Percentiles rank a stretch among this genome's conserved stretches.
These are phyloP conservation scores for Cercospora zeina DNA, from an alignment of 2,329 filamentous ascomycete genomes.

Conservation along the genomic window DNA sequence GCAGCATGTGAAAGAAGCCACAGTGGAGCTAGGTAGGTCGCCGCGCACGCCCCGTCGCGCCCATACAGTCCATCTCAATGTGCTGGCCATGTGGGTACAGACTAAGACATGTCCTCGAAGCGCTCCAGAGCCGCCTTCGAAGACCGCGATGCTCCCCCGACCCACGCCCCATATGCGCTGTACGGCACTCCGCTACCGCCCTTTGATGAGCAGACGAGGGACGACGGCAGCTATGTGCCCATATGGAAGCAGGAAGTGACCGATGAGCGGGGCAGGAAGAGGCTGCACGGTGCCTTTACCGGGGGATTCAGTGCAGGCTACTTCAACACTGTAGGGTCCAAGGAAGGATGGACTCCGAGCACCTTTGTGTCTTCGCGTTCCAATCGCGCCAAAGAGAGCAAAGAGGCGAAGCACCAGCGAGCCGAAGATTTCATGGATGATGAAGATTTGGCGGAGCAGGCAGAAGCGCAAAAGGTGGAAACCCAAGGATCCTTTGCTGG, in stretches of 20 bases:
- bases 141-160: constrained; percentile 57
- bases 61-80: constrained; percentile 33
- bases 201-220: constrained; percentile 70
- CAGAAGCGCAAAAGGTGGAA: constrained; percentile 72
- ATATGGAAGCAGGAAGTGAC: constrained; percentile 98
- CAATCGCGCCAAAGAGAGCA: constrained; percentile 65
- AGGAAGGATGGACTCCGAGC: constrained; percentile 94
- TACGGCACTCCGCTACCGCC: constrained; percentile 85
- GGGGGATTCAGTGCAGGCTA: constrained; percentile 97
- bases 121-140: constrained; percentile 77
- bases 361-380: constrained; percentile 87
- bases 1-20: constrained; percentile 13
- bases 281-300: constrained; percentile 93
- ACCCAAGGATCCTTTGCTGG: constrained; percentile 73
- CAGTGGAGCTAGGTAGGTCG: constrained; percentile 24
- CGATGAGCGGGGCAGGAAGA: constrained; percentile 85
- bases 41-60: constrained; percentile 1
- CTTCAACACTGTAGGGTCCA: constrained; percentile 97
- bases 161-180: constrained; percentile 71
- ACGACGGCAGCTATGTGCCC: constrained; percentile 89
- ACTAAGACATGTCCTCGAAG: constrained; percentile 69
- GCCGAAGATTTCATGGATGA: constrained; percentile 98
- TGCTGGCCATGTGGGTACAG: constrained; percentile 33
- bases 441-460: constrained; percentile 85
- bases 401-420: constrained; percentile 58